Percentiles rank a stretch among this genome's conserved stretches.
Conservation (phyloP, 345 rosid genomes). For the Rhodamnia rubescens region DNA sequence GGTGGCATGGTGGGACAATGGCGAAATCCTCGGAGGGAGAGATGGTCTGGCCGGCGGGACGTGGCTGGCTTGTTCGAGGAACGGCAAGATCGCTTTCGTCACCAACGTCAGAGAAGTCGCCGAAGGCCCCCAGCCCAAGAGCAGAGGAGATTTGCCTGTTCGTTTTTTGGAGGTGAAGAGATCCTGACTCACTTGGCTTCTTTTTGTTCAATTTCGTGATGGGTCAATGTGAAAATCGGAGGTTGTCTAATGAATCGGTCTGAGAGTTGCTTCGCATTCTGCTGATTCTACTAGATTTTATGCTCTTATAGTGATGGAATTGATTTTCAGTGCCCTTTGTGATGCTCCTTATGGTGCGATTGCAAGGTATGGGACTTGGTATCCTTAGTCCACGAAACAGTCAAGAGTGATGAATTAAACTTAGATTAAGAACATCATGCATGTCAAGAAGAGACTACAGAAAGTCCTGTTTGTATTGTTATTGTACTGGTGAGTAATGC, state of each 20-base stretch:
- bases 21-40: conserved; percentile 54
- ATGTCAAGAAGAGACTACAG: not conserved
- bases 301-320: not conserved
- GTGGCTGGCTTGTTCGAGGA: conserved; percentile 60
- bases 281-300: not conserved
- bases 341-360: not conserved
- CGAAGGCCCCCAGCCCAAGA: conserved; percentile 20
- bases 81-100: conserved; percentile 58
- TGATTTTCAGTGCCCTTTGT: not conserved
- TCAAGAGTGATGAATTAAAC: not conserved
- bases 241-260: not conserved
- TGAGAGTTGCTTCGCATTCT: not conserved
- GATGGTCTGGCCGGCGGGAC: conserved; percentile 76
- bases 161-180: conserved; percentile 46
- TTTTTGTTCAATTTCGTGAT: not conserved
- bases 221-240: not conserved
- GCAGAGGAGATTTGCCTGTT: conserved; percentile 66
- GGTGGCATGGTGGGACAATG: conserved; percentile 62
- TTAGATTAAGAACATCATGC: not conserved
- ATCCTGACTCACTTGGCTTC: conserved; percentile 1
- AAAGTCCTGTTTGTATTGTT: not conserved
- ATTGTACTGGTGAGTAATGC: not conserved
- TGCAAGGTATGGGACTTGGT: not conserved
- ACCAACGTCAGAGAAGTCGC: conserved; percentile 51
- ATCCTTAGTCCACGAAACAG: not conserved